These are phyloP conservation scores for Brettanomyces naardenensis DNA, from an alignment of 805 yeast species.

Conservation along the genomic window DNA sequence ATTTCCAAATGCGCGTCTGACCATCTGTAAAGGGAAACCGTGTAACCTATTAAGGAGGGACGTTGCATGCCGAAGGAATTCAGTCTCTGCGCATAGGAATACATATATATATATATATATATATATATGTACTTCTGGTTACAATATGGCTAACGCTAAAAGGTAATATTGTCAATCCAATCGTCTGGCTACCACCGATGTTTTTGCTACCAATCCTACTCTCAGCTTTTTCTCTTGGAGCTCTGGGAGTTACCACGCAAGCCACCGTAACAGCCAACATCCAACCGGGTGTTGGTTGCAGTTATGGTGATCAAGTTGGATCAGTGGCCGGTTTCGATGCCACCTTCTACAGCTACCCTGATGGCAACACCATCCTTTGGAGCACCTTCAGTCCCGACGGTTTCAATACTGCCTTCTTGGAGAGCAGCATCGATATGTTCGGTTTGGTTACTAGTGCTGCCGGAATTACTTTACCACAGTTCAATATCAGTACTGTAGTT, in stretches of 20 bases:
- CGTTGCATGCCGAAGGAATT: no score
- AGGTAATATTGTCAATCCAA: no score
- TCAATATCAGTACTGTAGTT: background rate
- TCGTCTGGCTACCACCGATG: no score
- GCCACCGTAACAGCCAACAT: background rate
- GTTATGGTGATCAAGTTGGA: background rate
- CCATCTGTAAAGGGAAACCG: no score
- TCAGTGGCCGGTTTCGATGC: conserved; percentile 1
- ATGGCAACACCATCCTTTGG: background rate
- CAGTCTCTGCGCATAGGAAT: no score
- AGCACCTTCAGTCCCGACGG: background rate
- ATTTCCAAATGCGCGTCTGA: no score
- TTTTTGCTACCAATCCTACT: no score
- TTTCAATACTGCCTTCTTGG: background rate
- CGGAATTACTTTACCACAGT: background rate
- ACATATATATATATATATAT: no score
- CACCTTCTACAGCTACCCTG: conserved; percentile 2
- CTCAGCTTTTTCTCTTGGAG: no score
- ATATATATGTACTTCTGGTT: no score
- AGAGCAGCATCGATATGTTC: background rate
- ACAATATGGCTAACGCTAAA: no score
- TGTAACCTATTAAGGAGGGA: no score
- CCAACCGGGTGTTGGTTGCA: conserved; percentile 1
- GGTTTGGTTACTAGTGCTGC: background rate
- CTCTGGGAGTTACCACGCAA: background rate